phyloP scores from a whole-genome alignment of 2,329 filamentous ascomycete genomes.

The Periconia sp. region DNA sequence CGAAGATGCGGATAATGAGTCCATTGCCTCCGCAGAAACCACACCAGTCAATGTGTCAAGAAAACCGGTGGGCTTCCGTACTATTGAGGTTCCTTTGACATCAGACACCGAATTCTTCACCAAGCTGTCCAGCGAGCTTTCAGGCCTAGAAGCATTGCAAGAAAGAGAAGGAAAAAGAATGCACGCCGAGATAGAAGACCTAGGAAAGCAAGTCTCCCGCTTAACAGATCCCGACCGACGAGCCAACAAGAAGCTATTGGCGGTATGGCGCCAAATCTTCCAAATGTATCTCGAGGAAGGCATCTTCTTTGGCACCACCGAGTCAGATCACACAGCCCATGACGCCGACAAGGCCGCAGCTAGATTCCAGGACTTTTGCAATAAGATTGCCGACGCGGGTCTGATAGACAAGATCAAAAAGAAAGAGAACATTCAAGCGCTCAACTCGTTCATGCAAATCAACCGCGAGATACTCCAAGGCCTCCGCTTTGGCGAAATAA shows the following conservation, averaged over 20 bases:
- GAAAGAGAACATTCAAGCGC: slow-evolving; percentile 67
- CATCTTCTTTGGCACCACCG: slow-evolving; percentile 81
- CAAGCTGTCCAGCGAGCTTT: slow-evolving; percentile 74
- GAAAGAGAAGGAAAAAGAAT: slow-evolving; percentile 69
- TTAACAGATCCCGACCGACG: slow-evolving; percentile 70
- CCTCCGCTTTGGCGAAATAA: slow-evolving; percentile 84
- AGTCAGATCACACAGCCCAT: slow-evolving; percentile 72
- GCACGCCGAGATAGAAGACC: slow-evolving; percentile 64
- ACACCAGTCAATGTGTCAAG: slow-evolving; percentile 3
- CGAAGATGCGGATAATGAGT: slow-evolving; percentile 26
- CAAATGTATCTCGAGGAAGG: slow-evolving; percentile 79
- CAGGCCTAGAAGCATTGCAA: slow-evolving; percentile 72
- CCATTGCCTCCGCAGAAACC: slow-evolving; percentile 4
- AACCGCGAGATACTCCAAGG: slow-evolving; percentile 80
- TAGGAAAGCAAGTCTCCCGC: slow-evolving; percentile 69
- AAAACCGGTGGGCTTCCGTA: slow-evolving; percentile 40
- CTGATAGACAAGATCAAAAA: slow-evolving; percentile 69
- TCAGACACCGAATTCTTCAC: slow-evolving; percentile 83
- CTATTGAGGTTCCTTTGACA: slow-evolving; percentile 75
- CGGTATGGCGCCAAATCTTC: slow-evolving; percentile 81
- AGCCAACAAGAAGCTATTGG: slow-evolving; percentile 68
- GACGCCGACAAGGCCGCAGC: slow-evolving; percentile 69
- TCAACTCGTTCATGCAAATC: slow-evolving; percentile 72
- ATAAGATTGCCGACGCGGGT: slow-evolving; percentile 66
- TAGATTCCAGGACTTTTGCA: slow-evolving; percentile 74